Evolutionary conservation across 2,329 filamentous ascomycete species (phyloP).

Genomic region (Sporothrix pseudoabietina): DNA sequence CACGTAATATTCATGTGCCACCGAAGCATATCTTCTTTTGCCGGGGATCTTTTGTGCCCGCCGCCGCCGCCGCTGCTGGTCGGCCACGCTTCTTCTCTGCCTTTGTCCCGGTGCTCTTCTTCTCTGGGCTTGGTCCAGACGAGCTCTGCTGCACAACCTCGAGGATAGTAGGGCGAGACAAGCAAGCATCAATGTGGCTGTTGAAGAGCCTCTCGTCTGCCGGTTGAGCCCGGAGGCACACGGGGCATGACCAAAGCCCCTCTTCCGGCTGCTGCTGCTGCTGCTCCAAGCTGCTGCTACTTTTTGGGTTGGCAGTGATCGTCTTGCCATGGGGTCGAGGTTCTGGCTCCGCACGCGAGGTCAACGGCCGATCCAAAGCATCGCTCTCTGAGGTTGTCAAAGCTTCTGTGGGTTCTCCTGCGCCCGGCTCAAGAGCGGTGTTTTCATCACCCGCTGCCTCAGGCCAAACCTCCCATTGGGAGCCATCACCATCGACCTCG

Average conservation of each 20-base stretch:
- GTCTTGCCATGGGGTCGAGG: slow-evolving; percentile 54
- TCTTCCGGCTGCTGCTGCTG: slow-evolving; percentile 43
- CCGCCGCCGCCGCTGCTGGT: slow-evolving; percentile 25
- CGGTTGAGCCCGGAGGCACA: slow-evolving; percentile 75
- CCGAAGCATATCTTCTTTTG: slow-evolving; percentile 59
- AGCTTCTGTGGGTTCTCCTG: not conserved
- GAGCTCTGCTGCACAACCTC: slow-evolving; percentile 68
- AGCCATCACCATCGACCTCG: slow-evolving; percentile 42
- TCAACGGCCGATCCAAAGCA: no score
- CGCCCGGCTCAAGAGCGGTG: slow-evolving; percentile 23
- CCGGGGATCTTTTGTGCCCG: slow-evolving; percentile 45
- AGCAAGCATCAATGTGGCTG: slow-evolving; percentile 86
- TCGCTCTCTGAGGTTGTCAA: not conserved
- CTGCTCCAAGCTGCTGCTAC: slow-evolving; percentile 22
- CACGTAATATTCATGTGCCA: not conserved
- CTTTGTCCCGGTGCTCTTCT: slow-evolving; percentile 43
- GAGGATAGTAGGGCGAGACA: slow-evolving; percentile 82
- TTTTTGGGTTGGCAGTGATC: slow-evolving; percentile 52
- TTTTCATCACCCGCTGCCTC: slow-evolving; percentile 58
- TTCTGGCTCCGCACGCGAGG: slow-evolving; percentile 31
- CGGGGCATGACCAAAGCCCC: slow-evolving; percentile 80
- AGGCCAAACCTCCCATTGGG: slow-evolving; percentile 68
- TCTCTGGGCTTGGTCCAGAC: slow-evolving; percentile 40
- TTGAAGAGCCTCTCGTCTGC: slow-evolving; percentile 81
- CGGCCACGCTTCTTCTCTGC: slow-evolving; percentile 47